Base-by-base conservation (phyloP, 495 filamentous ascomycete genomes). In the Penicillium coffeae region DNA sequence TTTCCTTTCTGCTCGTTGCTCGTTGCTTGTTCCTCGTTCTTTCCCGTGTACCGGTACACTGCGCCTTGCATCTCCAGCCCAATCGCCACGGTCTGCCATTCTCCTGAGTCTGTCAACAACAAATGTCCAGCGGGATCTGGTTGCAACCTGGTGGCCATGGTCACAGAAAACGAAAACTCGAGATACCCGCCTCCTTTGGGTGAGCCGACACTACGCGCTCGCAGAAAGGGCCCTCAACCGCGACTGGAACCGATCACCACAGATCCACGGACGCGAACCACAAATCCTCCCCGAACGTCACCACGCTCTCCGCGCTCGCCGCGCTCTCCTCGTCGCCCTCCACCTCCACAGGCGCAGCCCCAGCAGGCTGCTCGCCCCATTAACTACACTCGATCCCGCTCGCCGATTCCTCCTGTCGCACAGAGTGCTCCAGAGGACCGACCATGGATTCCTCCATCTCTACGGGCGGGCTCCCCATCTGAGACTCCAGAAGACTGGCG, bases 71-170 rank as follows among this genome's bases (percentile, higher is more conserved):
- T 36, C n/a, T 7, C 14, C 14, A 20, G 34, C 33, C 30, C 21
- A 45, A 19, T 22, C 35, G 51, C 45, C 45, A 42, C 42, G n/a
- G n/a, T n/a, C 36, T 21, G 32, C 21, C 45, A 47, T 34, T 46
- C 35, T 15, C 19, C 46, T 50, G 21, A 27, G 19, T n/a, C n/a
- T 40, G 35, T 13, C 34, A n/a, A 56, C 59, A 63, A 71, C 68
- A 63, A 75, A 75, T 75, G 72, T 73, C 66, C 68, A 71, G 59
- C 69, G 59, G 55, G 69, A 61, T 60, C 66, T 71, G 64, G 59
- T 58, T 66, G 48, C 58, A 56, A 59, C 43, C 45, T 63, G 61
- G 72, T 74, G 72, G 69, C 72, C 68, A 75, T 75, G 72, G 72
- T 72, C 72, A 75, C 70, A 66, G 68, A 63, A 66, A 66, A 68